Evolutionary conservation across 208 protist species (phyloP).

Genomic region (Trypanosoma vivax): DNA sequence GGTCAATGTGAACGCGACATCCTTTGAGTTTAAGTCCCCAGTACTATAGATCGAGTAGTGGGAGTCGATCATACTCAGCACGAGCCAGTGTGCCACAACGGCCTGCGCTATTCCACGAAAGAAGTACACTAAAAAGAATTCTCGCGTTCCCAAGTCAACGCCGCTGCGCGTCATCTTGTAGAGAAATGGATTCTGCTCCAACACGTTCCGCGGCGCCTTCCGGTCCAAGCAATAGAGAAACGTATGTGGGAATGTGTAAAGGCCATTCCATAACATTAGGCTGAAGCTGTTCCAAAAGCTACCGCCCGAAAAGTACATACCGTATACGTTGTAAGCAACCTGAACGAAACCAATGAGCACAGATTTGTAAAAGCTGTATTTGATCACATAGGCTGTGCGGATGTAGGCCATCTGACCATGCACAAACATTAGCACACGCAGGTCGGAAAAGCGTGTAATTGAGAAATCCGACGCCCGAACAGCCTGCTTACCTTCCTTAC

Average conservation of each 20-base stretch:
- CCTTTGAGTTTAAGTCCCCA: slow-evolving; percentile 42
- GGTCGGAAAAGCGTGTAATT: slow-evolving; percentile 89
- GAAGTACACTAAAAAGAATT: slow-evolving; percentile 74
- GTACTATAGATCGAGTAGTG: slow-evolving; percentile 24
- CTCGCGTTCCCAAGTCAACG: slow-evolving; percentile 40
- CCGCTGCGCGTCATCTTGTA: slow-evolving; percentile 65
- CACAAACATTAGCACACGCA: slow-evolving; percentile 90
- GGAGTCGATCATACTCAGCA: slow-evolving; percentile 27
- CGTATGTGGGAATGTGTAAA: slow-evolving; percentile 87
- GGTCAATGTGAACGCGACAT: slow-evolving; percentile 71
- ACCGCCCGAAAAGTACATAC: slow-evolving; percentile 62
- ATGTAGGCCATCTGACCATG: slow-evolving; percentile 93
- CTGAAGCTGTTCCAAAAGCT: slow-evolving; percentile 90
- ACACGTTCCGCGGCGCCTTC: slow-evolving; percentile 57
- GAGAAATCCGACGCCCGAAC: slow-evolving; percentile 91
- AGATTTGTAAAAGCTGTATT: slow-evolving; percentile 98
- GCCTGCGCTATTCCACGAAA: slow-evolving; percentile 75
- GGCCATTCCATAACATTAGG: slow-evolving; percentile 87
- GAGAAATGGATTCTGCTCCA: slow-evolving; percentile 61
- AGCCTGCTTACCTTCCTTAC: slow-evolving; percentile 92
- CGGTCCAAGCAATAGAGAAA: slow-evolving; percentile 89
- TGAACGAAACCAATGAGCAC: slow-evolving; percentile 92
- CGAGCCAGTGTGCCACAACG: slow-evolving; percentile 48
- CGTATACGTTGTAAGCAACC: slow-evolving; percentile 75
- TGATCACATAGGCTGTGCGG: slow-evolving; percentile 90